Percentiles rank a stretch among this genome's conserved stretches.
phyloP scores from a whole-genome alignment of 192 early-diverging fungal species.

The Coemansia guatemalensis region DNA sequence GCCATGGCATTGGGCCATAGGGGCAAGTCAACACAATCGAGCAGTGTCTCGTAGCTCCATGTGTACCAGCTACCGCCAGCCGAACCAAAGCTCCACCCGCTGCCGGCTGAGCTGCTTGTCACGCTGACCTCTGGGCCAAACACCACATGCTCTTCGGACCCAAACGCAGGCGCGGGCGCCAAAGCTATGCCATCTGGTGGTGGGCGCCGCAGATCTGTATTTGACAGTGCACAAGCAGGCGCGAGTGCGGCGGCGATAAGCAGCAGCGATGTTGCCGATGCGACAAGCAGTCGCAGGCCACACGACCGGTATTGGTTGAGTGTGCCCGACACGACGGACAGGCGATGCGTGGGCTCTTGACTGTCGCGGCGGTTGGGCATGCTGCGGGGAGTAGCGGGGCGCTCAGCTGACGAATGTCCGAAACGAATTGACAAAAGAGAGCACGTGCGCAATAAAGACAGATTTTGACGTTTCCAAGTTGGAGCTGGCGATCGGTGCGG shows the following conservation, averaged over 20 bases:
- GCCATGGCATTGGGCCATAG: conserved; percentile 41
- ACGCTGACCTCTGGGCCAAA: conserved; percentile 31
- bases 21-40: conserved; percentile 39
- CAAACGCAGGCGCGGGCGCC: background rate
- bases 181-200: conserved; percentile 1
- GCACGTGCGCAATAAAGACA: too few relatives aligned
- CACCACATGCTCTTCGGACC: conserved; percentile 37
- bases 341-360: too few relatives aligned
- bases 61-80: conserved; percentile 41
- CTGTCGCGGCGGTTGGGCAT: too few relatives aligned
- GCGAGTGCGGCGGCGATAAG: background rate
- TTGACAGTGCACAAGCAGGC: conserved; percentile 17
- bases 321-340: too few relatives aligned
- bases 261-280: background rate
- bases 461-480: too few relatives aligned
- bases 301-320: background rate
- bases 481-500: too few relatives aligned
- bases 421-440: too few relatives aligned
- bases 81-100: conserved; percentile 30
- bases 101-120: conserved; percentile 11
- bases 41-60: conserved; percentile 30
- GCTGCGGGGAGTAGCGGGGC: too few relatives aligned
- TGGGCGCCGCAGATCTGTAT: conserved; percentile 35
- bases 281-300: background rate
- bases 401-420: too few relatives aligned